phyloP scores from a whole-genome alignment of 2,329 filamentous ascomycete species.

The Ambrosiella xylebori region DNA sequence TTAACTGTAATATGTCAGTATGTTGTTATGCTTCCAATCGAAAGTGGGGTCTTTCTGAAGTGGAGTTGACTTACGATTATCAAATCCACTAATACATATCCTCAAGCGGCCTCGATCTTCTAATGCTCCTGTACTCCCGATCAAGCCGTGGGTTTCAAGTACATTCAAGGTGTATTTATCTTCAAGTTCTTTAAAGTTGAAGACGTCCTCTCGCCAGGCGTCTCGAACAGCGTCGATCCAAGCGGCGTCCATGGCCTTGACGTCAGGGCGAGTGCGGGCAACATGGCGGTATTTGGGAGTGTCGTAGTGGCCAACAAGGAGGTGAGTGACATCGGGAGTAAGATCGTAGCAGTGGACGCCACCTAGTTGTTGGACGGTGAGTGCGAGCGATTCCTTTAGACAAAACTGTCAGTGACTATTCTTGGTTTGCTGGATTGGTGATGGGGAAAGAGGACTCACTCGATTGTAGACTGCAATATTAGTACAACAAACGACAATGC shows the following conservation, averaged over 20 bases:
- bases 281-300: constrained; percentile 94
- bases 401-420: constrained; percentile 1
- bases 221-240: constrained; percentile 72
- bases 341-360: constrained; percentile 78
- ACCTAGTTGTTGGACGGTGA: constrained; percentile 62
- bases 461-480: constrained; percentile 64
- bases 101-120: constrained; percentile 26
- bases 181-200: constrained; percentile 57
- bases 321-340: constrained; percentile 88
- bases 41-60: background rate
- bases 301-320: constrained; percentile 75
- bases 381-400: constrained; percentile 35
- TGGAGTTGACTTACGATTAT: constrained; percentile 24
- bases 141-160: constrained; percentile 37
- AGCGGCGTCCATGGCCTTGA: constrained; percentile 62
- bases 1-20: constrained; percentile 26
- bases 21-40: background rate
- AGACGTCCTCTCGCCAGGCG: constrained; percentile 68
- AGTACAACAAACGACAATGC: constrained; percentile 73
- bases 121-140: constrained; percentile 18
- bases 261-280: constrained; percentile 71
- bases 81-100: constrained; percentile 41
- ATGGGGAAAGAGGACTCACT: constrained; percentile 31
- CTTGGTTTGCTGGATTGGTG: constrained; percentile 12
- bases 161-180: constrained; percentile 44